Conservation (phyloP, 176 grass and related monocot species). For the Rhynchospora breviuscula region DNA sequence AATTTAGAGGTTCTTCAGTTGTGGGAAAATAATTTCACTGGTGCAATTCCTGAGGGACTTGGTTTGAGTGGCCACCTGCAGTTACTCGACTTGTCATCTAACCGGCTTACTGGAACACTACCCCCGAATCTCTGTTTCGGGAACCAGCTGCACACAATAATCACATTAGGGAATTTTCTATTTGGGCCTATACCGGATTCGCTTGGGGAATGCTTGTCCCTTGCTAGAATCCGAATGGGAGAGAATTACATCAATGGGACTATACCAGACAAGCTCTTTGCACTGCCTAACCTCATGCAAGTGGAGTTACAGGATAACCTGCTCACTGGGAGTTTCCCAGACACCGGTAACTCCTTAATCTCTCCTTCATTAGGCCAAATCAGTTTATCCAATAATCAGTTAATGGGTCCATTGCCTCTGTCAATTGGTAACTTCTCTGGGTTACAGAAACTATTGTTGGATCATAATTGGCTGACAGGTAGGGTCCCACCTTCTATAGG, state of each 20-base stretch:
- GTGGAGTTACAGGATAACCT: slow-evolving; percentile 88
- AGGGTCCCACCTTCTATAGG: slow-evolving; percentile 48
- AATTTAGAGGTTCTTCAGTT: slow-evolving; percentile 87
- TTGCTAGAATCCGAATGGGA: slow-evolving; percentile 62
- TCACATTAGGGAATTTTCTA: slow-evolving; percentile 66
- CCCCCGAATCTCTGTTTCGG: slow-evolving; percentile 56
- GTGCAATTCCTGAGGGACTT: slow-evolving; percentile 47
- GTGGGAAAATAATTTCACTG: slow-evolving; percentile 97
- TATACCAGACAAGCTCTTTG: slow-evolving; percentile 57
- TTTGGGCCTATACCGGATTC: slow-evolving; percentile 63
- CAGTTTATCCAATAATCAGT: slow-evolving; percentile 60
- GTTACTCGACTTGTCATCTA: slow-evolving; percentile 75
- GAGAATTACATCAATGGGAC: slow-evolving; percentile 82
- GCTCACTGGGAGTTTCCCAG: slow-evolving; percentile 52
- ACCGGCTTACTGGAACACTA: slow-evolving; percentile 61
- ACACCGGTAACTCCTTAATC: slow-evolving; percentile 29
- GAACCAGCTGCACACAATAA: slow-evolving; percentile 63
- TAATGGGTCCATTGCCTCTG: slow-evolving; percentile 46
- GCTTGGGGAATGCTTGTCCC: slow-evolving; percentile 45
- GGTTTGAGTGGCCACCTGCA: slow-evolving; percentile 46
- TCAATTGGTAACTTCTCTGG: slow-evolving; percentile 56
- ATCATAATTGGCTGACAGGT: slow-evolving; percentile 51
- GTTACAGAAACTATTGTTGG: slow-evolving; percentile 70
- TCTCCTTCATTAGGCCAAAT: slow-evolving; percentile 55
- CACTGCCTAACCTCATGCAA: slow-evolving; percentile 66